phyloP scores from a whole-genome alignment of 805 yeast genomes.

The Lipomyces starkeyi region DNA sequence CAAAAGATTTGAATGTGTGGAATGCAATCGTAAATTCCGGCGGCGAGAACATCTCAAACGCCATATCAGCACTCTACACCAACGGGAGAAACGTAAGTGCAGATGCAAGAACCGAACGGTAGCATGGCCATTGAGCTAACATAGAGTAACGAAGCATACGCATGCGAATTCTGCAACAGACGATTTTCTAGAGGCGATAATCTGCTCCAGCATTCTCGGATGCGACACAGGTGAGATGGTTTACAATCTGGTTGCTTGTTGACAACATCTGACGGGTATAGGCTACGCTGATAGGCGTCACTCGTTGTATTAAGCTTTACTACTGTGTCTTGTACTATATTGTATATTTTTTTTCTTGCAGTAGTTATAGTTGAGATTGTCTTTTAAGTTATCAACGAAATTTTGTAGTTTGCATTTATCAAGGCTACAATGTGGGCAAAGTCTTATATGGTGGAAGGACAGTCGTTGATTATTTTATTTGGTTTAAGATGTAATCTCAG shows the following conservation, averaged over 20 bases:
- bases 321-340: not conserved
- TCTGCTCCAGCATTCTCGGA: slow-evolving; percentile 68
- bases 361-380: not conserved
- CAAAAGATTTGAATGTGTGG: slow-evolving; percentile 59
- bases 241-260: not conserved
- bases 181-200: slow-evolving; percentile 72
- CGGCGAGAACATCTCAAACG: slow-evolving; percentile 80
- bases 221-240: slow-evolving; percentile 48
- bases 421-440: not conserved
- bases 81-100: slow-evolving; percentile 60
- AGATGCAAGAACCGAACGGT: not conserved
- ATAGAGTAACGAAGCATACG: slow-evolving; percentile 50
- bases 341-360: not conserved
- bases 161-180: slow-evolving; percentile 64
- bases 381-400: not conserved
- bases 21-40: slow-evolving; percentile 69
- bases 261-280: not conserved
- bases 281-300: not conserved
- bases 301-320: not conserved
- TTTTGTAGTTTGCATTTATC: not conserved
- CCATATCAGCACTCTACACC: slow-evolving; percentile 74
- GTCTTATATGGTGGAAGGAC: not conserved
- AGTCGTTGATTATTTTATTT: not conserved
- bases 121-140: not conserved
- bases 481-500: not conserved